Percentiles rank a stretch among this genome's conserved stretches.
Conservation (phyloP, 305 asterid genomes). For the Withania somnifera region DNA sequence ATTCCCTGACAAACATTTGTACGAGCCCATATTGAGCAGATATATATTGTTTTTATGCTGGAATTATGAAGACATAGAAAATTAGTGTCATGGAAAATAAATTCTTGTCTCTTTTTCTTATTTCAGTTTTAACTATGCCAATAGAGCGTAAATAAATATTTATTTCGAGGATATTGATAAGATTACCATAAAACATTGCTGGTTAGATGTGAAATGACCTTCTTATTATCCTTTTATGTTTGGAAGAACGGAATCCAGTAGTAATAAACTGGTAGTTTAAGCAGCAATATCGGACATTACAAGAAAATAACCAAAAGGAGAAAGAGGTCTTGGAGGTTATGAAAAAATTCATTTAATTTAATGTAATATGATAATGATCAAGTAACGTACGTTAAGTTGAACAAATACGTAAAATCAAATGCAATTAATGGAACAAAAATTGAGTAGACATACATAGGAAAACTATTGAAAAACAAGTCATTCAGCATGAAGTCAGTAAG, state of each 20-base stretch:
- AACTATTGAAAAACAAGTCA: not conserved
- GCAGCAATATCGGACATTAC: not conserved
- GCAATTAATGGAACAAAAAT: not conserved
- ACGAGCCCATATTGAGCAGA: too few species aligned
- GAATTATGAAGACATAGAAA: not conserved
- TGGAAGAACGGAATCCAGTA: not conserved
- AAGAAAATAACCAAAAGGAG: not conserved
- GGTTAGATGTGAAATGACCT: not conserved
- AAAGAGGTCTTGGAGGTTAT: not conserved
- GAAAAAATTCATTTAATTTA: not conserved
- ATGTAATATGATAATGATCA: not conserved
- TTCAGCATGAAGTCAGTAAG: too few species aligned
- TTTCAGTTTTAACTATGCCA: not conserved
- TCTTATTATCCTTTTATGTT: not conserved
- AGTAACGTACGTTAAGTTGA: not conserved
- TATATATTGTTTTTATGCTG: not conserved
- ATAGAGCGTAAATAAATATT: not conserved
- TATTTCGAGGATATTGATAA: not conserved
- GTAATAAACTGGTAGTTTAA: not conserved
- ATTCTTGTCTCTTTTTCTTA: not conserved
- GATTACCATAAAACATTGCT: not conserved
- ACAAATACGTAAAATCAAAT: not conserved
- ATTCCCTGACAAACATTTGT: too few species aligned
- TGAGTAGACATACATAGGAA: not conserved
- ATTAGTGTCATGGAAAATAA: not conserved